These are phyloP conservation scores for Arabidopsis hybrid DNA, from an alignment of 441 rosid genomes.

Conservation along the genomic window DNA sequence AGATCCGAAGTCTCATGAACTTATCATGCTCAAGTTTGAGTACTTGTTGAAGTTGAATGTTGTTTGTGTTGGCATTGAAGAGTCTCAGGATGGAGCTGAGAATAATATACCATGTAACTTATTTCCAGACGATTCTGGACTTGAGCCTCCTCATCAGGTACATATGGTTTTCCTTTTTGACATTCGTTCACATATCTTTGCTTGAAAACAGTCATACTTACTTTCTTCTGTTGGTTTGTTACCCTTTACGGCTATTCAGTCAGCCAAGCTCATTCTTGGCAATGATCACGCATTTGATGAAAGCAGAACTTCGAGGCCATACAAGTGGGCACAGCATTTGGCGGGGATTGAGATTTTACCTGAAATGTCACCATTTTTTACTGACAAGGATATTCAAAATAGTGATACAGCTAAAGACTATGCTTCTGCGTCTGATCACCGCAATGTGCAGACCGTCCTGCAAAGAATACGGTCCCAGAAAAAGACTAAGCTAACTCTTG, in stretches of 20 bases:
- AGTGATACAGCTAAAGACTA: conserved; percentile 58
- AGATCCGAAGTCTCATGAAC: conserved; percentile 65
- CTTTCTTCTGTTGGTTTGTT: conserved; percentile 11
- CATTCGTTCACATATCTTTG: not conserved
- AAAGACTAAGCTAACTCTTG: conserved; percentile 67
- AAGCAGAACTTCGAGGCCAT: conserved; percentile 78
- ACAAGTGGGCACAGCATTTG: conserved; percentile 92
- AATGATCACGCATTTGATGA: conserved; percentile 60
- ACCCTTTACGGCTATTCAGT: conserved; percentile 50
- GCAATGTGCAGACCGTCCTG: conserved; percentile 75
- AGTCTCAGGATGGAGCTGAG: conserved; percentile 62
- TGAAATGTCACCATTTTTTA: conserved; percentile 77
- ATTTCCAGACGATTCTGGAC: conserved; percentile 82
- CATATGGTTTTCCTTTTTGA: not conserved
- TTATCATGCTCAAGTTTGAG: conserved; percentile 69
- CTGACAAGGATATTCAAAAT: conserved; percentile 51
- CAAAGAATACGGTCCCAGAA: conserved; percentile 78
- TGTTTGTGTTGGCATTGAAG: conserved; percentile 78
- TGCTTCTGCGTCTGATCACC: conserved; percentile 61
- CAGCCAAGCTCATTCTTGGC: conserved; percentile 79
- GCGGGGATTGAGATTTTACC: conserved; percentile 94
- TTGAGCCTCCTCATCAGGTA: conserved; percentile 95
- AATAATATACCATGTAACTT: conserved; percentile 68
- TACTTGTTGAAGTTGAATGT: conserved; percentile 81
- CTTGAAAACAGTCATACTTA: conserved; percentile 8